Evolutionary conservation across 2,329 filamentous ascomycete genomes (phyloP).

Genomic region (Trichoderma brevicompactum): DNA sequence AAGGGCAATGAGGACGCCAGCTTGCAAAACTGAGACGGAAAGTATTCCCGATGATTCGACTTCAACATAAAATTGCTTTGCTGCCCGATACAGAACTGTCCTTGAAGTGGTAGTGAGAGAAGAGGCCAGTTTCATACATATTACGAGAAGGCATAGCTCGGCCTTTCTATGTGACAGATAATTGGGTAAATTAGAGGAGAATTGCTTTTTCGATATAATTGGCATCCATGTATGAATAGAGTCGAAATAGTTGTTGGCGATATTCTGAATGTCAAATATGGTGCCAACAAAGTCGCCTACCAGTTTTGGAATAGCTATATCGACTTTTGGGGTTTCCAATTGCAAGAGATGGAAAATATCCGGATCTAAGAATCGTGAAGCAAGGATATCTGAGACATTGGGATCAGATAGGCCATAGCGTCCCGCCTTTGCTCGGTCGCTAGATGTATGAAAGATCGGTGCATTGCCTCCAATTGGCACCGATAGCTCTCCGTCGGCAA

Average conservation of each 20-base stretch:
- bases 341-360: neutral
- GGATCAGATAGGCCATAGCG: too few relatives aligned
- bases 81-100: slow-evolving; percentile 26
- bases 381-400: too few relatives aligned
- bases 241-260: slow-evolving; percentile 25
- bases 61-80: slow-evolving; percentile 27
- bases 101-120: slow-evolving; percentile 6
- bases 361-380: too few relatives aligned
- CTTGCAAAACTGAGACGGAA: slow-evolving; percentile 29
- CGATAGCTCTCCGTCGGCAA: too few relatives aligned
- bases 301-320: slow-evolving; percentile 15
- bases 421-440: too few relatives aligned
- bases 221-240: slow-evolving; percentile 32
- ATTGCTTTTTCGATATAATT: slow-evolving; percentile 27
- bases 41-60: slow-evolving; percentile 24
- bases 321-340: slow-evolving; percentile 17
- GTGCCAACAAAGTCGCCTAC: slow-evolving; percentile 24
- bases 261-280: slow-evolving; percentile 28
- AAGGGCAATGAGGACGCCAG: slow-evolving; percentile 4
- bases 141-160: slow-evolving; percentile 24
- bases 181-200: slow-evolving; percentile 20
- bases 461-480: too few relatives aligned
- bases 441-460: too few relatives aligned
- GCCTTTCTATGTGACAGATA: neutral
- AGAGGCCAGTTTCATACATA: slow-evolving; percentile 29